Base-by-base conservation (phyloP, 2,329 filamentous ascomycete species). In the Botrytis cinerea region DNA sequence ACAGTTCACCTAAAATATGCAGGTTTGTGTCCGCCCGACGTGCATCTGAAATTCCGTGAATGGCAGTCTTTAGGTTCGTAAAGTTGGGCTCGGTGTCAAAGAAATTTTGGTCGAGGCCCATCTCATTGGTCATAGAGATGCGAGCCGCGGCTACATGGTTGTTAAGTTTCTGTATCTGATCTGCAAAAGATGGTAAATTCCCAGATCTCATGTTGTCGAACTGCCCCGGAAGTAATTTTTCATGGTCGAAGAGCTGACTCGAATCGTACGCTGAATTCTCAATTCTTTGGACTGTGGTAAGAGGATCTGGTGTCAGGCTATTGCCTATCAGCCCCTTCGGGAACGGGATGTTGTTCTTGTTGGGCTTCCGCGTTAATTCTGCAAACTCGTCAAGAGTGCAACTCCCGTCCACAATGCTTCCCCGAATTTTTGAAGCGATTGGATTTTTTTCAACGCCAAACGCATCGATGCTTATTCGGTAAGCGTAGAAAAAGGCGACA, bases 1-100 rank as follows among this genome's bases (percentile, higher is more conserved):
- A 20, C 6, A 59, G 0, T 8, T 18, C 0, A 18, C 0, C 1
- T 3, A 22, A 8, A 9, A 0, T 22, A 4, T 9, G 7, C 5
- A 1, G 2, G 54, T 20, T 20, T 8, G 35, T 22, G 28, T 35
- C 1, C 20, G 32, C 18, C 20, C 8, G 16, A 12, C 18, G 57
- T 3, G 1, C 18, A 32, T 60, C 8, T 25, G 2, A 20, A 25
- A 5, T 14, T 5, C 28, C 28, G 8, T 8, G 18, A 14, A 60
- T 22, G 28, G 28, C 57, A 60, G 4, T 8, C 4, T 35, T 60
- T 20, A 38, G 16, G 7, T 35, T 60, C 12, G 1, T 2, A 9
- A 35, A 38, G 20, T 12, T 60, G 57, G 32, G 28, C 18, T 10
- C 18, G 8, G 7, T 60, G 8, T 38, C 16, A 9, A 60, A 2